Base-by-base conservation (phyloP, 2,329 filamentous ascomycete genomes). In the Penicillium verrucosum region DNA sequence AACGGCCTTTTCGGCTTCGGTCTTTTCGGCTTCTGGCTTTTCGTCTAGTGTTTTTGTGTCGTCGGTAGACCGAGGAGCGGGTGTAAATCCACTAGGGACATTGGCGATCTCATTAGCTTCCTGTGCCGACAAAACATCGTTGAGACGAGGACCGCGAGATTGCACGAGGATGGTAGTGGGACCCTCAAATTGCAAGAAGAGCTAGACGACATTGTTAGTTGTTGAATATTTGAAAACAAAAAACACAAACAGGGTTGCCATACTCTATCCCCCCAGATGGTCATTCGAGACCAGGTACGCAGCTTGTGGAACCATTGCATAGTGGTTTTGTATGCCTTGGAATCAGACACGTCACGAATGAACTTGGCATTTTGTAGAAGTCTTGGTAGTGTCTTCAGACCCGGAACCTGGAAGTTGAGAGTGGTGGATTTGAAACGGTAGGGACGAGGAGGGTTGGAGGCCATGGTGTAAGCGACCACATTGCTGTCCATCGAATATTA, bases 51-150 rank as follows among this genome's bases (percentile, higher is more conserved):
- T 12, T 14, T 57, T 48, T 27, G 67, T 60, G 8, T 45, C 53
- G 21, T 62, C 60, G 25, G 48, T 37, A 16, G 59, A 36, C 32
- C 68, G 82, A 10, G 88, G 73, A 2, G 86, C 86, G 36, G 84
- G 78, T 2, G 89, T 82, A 1, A 82, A 81, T 1, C 92, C 93
- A 0, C 90, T 85, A 32, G 92, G 89, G 6, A 86, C 81, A 69
- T 92, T 88, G 0, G 93, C 93, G 59, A 97, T 89, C 76, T 97
- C 94, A 64, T 96, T 92, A 54, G 97, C 84, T 63, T 99, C 88
- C 48, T 87, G 83, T 29, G 82, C 80, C 5, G 87, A 90, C 62
- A 99, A 79, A 3, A 89, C 84, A 62, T 99, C 93, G 51, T 85
- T 86, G 42, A 96, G 78, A 16, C 89, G 82, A 23, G 90, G 85